Evolutionary conservation across 2,329 filamentous ascomycete genomes (phyloP), one percentile per base, ranked within the genome.

Genomic region (Mycosphaerella sp.): DNA sequence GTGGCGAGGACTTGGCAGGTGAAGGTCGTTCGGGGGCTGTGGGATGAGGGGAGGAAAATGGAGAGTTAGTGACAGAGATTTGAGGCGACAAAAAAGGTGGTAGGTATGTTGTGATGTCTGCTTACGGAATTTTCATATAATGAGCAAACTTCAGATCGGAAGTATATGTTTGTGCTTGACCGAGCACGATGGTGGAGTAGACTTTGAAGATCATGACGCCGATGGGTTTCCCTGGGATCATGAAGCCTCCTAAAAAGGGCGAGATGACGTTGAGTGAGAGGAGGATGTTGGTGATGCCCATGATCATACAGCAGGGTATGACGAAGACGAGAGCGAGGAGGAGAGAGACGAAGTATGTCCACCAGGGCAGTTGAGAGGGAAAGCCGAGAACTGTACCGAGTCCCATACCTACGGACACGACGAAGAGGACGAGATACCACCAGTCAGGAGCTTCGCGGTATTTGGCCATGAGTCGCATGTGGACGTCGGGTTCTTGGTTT

Each of bases 151-250:
- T 95, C 44, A 95, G 77, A 66, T 95, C 89, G 2, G 86, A 84
- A 1, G 87, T 85, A 65, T 94, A 95, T 65, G 94, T 93, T 67
- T 94, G 85, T 25, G 89, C 89, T 71, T 95, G 89, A 0, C 57
- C 57, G 25, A 62, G 55, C 39, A 61, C 54, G 30, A 66, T 64
- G 53, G 93, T 94, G 55, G 87, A 88, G 66, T 93, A 95, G 0
- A 87, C 93, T 42, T 91, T 87, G 62, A 94, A 95, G 32, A 94
- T 87, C 89, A 94, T 94, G 68, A 94, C 93, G 44, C 88, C 89
- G 9, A 94, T 87, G 1, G 89, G 89, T 1, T 86, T 84, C 25
- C 89, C 89, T 0, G 88, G 88, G 66, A 94, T 94, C 13, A 89
- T 76, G 44, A 80, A 82, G 48, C 89, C 89, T 57, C 87, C 91